Percentiles rank a stretch among this genome's conserved stretches.
Evolutionary conservation across 495 filamentous ascomycete species (phyloP).

Genomic region (Umbilicaria muhlenbergii): DNA sequence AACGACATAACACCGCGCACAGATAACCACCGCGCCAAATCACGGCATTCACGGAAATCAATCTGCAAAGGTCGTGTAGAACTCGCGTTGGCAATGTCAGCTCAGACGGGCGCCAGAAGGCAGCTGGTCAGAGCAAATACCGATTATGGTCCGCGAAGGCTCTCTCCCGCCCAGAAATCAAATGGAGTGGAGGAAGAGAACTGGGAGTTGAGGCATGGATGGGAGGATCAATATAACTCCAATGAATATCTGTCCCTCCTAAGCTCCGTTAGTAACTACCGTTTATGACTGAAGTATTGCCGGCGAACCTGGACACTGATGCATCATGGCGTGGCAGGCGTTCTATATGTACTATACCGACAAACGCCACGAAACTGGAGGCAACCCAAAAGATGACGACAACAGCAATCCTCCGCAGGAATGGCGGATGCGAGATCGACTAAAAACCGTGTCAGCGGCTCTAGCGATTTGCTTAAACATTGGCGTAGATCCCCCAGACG

Average conservation of each 20-base stretch:
- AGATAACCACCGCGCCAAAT: too few species aligned
- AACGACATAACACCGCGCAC: too few species aligned
- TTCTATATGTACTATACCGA: constrained; percentile 99
- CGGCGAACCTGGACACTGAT: constrained; percentile 14
- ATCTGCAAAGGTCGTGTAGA: background rate
- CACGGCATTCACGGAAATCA: background rate
- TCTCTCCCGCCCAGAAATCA: background rate
- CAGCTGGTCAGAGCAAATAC: constrained; percentile 54
- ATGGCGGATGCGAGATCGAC: constrained; percentile 90
- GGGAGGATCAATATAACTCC: constrained; percentile 45
- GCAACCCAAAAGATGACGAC: constrained; percentile 58
- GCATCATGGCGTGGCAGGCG: constrained; percentile 29
- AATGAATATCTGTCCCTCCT: constrained; percentile 40
- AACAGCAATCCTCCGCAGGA: constrained; percentile 56
- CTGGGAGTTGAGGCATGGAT: constrained; percentile 45
- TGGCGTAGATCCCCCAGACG: constrained; percentile 91
- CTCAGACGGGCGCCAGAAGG: constrained; percentile 27
- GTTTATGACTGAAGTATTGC: background rate
- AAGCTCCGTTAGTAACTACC: constrained; percentile 32
- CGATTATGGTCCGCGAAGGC: constrained; percentile 40
- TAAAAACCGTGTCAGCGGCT: constrained; percentile 93
- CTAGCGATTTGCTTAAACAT: constrained; percentile 93
- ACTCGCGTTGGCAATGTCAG: background rate
- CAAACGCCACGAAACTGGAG: constrained; percentile 93
- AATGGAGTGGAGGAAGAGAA: constrained; percentile 22